These are phyloP conservation scores for Russula dissimulans DNA, from an alignment of 768 basidiomycete genomes.

Conservation along the genomic window DNA sequence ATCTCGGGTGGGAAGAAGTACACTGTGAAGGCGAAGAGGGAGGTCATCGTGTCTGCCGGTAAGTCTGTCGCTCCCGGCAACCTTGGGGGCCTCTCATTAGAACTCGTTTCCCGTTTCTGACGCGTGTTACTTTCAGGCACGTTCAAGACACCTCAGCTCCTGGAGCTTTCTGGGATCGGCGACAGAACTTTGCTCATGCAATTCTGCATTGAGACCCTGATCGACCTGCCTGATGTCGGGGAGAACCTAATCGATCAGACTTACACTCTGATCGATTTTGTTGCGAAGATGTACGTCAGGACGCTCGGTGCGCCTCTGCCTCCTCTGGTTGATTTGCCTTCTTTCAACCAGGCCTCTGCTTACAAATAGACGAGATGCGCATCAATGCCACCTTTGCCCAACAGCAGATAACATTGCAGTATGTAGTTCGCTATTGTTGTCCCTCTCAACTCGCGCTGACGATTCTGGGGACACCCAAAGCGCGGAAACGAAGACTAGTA, in stretches of 20 bases:
- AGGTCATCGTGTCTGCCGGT: constrained; percentile 33
- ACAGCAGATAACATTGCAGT: no score
- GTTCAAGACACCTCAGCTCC: constrained; percentile 30
- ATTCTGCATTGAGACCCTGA: constrained; percentile 27
- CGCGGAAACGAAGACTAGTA: no score
- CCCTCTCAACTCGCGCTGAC: no score
- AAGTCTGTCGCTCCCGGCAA: background rate
- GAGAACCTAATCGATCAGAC: constrained; percentile 30
- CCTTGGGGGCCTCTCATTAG: background rate
- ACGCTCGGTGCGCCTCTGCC: constrained; percentile 8
- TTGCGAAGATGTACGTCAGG: constrained; percentile 8
- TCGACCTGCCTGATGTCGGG: constrained; percentile 39
- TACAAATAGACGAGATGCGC: no score
- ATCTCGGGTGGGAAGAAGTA: constrained; percentile 22
- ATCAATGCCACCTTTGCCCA: no score
- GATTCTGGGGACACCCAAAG: no score
- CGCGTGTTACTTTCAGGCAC: constrained; percentile 22
- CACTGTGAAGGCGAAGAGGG: constrained; percentile 30
- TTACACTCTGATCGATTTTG: constrained; percentile 15
- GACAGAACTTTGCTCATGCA: constrained; percentile 26
- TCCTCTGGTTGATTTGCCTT: background rate
- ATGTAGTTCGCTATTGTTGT: no score
- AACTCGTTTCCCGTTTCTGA: background rate
- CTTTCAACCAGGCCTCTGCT: no score
- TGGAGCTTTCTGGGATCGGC: constrained; percentile 28